A percentile compares a stretch with the other conserved stretches of the same genome.
Conservation (phyloP, 164 flowering plant genomes). For the Chloranthus sessilifolius region DNA sequence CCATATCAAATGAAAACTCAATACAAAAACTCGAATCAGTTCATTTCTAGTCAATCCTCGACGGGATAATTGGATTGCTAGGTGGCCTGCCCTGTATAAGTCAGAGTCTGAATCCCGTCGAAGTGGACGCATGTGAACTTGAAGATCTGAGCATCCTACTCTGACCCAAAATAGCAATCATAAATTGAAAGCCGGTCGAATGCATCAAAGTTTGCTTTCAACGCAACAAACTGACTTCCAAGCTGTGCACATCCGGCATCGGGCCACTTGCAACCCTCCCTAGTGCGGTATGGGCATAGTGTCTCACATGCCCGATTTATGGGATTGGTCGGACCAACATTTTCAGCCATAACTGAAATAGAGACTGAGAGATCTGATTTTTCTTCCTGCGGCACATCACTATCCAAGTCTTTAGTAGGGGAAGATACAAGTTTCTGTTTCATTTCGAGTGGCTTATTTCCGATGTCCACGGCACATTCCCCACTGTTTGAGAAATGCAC, state of each 20-base stretch:
- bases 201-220: conserved; percentile 92
- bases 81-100: too few species aligned
- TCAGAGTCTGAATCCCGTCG: too few species aligned
- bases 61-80: too few species aligned
- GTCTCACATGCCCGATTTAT: conserved; percentile 54
- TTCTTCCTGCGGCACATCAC: conserved; percentile 29
- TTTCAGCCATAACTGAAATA: conserved; percentile 40
- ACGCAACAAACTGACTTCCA: conserved; percentile 85
- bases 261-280: conserved; percentile 91
- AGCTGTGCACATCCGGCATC: conserved; percentile 89
- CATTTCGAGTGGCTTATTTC: conserved; percentile 27
- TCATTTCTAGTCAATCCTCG: too few species aligned
- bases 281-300: conserved; percentile 67
- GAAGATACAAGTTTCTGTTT: conserved; percentile 24
- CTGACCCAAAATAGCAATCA: conserved; percentile 63
- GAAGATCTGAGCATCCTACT: conserved; percentile 11
- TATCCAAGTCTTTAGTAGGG: conserved; percentile 30
- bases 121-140: too few species aligned
- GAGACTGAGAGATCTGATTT: conserved; percentile 66
- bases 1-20: too few species aligned
- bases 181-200: conserved; percentile 79
- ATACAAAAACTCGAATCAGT: too few species aligned
- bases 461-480: conserved; percentile 60
- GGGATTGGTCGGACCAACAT: conserved; percentile 29
- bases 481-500: conserved; percentile 65